These are phyloP conservation scores for Tulasnella sp. DNA, from an alignment of 768 basidiomycete species.

Conservation along the genomic window DNA sequence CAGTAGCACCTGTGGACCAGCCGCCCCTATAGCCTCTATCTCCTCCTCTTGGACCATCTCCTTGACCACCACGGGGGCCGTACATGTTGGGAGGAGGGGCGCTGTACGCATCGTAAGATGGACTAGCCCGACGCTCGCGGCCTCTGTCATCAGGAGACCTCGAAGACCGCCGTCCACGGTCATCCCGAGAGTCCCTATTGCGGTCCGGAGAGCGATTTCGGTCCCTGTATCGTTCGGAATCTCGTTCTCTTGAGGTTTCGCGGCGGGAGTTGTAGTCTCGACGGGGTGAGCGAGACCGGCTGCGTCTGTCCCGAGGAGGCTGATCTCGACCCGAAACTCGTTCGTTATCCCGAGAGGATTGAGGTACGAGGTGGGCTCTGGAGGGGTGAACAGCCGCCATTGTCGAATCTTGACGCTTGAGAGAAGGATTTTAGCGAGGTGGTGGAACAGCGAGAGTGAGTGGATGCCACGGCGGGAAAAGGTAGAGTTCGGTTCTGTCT, in stretches of 20 bases:
- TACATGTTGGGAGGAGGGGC: slow-evolving; percentile 57
- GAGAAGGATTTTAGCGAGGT: not conserved
- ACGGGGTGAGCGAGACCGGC: slow-evolving; percentile 23
- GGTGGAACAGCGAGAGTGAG: not conserved
- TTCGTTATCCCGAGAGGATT: slow-evolving; percentile 36
- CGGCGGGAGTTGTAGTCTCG: not conserved
- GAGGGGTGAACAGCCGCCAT: slow-evolving; percentile 79
- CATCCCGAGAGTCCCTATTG: slow-evolving; percentile 1
- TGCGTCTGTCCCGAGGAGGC: slow-evolving; percentile 19
- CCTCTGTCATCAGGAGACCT: slow-evolving; percentile 4
- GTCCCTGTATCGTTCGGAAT: not conserved
- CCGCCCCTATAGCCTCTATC: slow-evolving; percentile 42
- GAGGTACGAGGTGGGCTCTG: slow-evolving; percentile 62
- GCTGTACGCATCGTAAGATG: slow-evolving; percentile 58
- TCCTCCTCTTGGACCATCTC: slow-evolving; percentile 38
- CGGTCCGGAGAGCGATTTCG: not conserved
- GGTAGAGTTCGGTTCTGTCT: not conserved
- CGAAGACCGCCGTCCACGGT: not conserved
- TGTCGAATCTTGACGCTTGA: not conserved
- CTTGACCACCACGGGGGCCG: slow-evolving; percentile 40
- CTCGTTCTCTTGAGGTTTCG: not conserved
- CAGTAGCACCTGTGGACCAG: slow-evolving; percentile 31
- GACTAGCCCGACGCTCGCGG: slow-evolving; percentile 42
- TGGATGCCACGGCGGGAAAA: not conserved
- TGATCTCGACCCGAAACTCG: slow-evolving; percentile 31